Evolutionary conservation across 2,329 filamentous ascomycete genomes (phyloP).

Genomic region (Aspergillus sp.): DNA sequence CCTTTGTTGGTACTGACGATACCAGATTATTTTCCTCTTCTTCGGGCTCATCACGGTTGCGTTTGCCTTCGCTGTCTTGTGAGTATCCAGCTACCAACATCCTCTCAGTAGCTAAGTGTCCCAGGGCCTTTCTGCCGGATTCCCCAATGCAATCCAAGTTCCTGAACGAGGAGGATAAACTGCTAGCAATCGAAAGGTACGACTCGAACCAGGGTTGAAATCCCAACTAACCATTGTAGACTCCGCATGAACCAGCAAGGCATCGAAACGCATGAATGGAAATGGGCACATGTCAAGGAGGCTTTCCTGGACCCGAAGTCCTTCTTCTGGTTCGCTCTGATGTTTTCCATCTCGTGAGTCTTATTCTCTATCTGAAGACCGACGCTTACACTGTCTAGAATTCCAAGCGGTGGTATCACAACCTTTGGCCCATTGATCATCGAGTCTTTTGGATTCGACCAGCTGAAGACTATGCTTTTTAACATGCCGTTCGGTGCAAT

Average conservation of each 20-base stretch:
- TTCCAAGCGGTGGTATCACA: constrained; percentile 59
- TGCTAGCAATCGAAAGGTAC: constrained; percentile 57
- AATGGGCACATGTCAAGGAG: constrained; percentile 56
- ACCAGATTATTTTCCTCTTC: constrained; percentile 34
- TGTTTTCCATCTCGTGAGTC: constrained; percentile 54
- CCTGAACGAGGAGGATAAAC: constrained; percentile 55
- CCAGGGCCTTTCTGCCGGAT: constrained; percentile 59
- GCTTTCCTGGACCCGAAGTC: constrained; percentile 59
- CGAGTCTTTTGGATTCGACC: constrained; percentile 57
- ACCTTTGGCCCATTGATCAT: constrained; percentile 62
- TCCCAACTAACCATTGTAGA: too few species aligned
- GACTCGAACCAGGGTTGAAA: too few species aligned
- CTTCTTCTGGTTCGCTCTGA: constrained; percentile 58
- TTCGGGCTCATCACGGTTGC: constrained; percentile 52
- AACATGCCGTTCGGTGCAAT: constrained; percentile 63
- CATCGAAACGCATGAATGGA: constrained; percentile 46
- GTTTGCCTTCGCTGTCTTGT: constrained; percentile 53
- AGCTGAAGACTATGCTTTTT: constrained; percentile 59
- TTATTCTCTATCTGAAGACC: too few species aligned
- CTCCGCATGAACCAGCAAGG: constrained; percentile 53
- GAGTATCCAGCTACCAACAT: constrained; percentile 3
- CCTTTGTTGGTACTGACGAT: background rate
- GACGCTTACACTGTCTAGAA: constrained; percentile 27
- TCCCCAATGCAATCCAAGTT: constrained; percentile 62
- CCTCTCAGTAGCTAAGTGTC: background rate